Percentiles rank a stretch among this genome's conserved stretches.
Evolutionary conservation across 441 rosid species (phyloP).

Genomic region (Adansonia rubrostipa): DNA sequence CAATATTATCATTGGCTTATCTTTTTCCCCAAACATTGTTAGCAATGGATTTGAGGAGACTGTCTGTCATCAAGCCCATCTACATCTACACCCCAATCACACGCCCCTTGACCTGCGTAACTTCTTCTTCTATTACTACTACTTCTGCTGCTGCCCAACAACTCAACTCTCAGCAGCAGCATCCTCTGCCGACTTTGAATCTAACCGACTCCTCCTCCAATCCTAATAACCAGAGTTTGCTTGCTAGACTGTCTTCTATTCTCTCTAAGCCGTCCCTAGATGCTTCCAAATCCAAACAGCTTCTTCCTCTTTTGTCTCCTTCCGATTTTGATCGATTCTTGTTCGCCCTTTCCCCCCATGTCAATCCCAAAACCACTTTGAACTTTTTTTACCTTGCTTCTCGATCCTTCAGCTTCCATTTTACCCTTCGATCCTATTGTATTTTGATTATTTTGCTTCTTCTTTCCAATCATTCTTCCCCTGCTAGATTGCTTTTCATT

Average conservation of each 20-base stretch:
- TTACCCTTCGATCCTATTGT: slow-evolving; percentile 71
- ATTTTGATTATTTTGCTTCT: slow-evolving; percentile 61
- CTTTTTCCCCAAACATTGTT: slow-evolving; percentile 5
- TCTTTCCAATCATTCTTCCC: slow-evolving; percentile 41
- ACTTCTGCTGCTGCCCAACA: not conserved
- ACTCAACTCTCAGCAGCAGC: slow-evolving; percentile 21
- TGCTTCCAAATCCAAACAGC: slow-evolving; percentile 48
- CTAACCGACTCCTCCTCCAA: slow-evolving; percentile 24
- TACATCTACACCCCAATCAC: slow-evolving; percentile 34
- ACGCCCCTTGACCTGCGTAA: slow-evolving; percentile 47
- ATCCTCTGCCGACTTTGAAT: slow-evolving; percentile 23
- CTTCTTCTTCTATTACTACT: slow-evolving; percentile 18
- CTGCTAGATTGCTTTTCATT: slow-evolving; percentile 62
- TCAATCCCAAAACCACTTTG: slow-evolving; percentile 57
- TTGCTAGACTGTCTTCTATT: slow-evolving; percentile 47
- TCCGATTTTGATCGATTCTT: slow-evolving; percentile 59
- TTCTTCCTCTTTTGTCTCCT: slow-evolving; percentile 53
- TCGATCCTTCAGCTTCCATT: slow-evolving; percentile 49
- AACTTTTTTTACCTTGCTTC: slow-evolving; percentile 69
- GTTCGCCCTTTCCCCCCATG: slow-evolving; percentile 43
- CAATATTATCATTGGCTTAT: not conserved
- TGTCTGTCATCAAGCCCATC: slow-evolving; percentile 33
- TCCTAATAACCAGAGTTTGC: slow-evolving; percentile 39
- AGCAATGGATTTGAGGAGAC: slow-evolving; percentile 64
- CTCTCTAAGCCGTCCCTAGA: slow-evolving; percentile 59